Evolutionary conservation across 257 asterid genomes (phyloP).

Genomic region (Nicotiana sylvestris): DNA sequence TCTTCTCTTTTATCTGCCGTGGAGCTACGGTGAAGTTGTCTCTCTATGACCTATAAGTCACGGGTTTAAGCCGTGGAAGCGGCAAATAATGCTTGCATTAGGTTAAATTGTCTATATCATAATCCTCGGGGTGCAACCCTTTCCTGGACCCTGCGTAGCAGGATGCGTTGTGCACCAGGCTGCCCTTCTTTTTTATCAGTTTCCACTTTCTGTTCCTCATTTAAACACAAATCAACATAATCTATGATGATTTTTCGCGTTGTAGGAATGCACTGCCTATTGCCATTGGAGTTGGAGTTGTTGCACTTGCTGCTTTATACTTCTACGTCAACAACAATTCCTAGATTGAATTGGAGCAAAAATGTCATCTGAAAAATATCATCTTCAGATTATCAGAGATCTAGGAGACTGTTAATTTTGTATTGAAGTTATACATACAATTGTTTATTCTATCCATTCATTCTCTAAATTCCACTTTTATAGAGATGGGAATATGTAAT

Average conservation of each 20-base stretch:
- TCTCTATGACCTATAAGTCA: too few species aligned
- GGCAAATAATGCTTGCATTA: too few species aligned
- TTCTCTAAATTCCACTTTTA: constrained; percentile 1
- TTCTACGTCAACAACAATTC: constrained; percentile 61
- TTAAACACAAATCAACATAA: neutral
- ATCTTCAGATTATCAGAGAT: neutral
- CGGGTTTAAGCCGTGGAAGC: too few species aligned
- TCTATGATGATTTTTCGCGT: neutral
- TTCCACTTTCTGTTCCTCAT: neutral
- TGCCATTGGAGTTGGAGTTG: constrained; percentile 75
- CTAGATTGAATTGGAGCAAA: constrained; percentile 14
- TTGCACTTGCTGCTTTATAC: constrained; percentile 57
- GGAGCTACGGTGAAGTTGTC: too few species aligned
- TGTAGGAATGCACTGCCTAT: constrained; percentile 80
- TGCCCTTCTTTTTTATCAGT: too few species aligned
- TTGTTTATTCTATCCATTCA: constrained; percentile 7
- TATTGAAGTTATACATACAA: neutral
- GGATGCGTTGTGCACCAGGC: too few species aligned
- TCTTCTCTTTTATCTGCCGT: neutral
- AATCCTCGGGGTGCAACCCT: too few species aligned
- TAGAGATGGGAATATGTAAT: neutral
- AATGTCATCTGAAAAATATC: neutral
- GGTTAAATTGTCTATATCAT: too few species aligned
- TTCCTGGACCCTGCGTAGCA: too few species aligned
- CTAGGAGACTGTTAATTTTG: constrained; percentile 6